Evolutionary conservation across 1,139 yeast species (phyloP).

Genomic region (Pichia inconspicua): DNA sequence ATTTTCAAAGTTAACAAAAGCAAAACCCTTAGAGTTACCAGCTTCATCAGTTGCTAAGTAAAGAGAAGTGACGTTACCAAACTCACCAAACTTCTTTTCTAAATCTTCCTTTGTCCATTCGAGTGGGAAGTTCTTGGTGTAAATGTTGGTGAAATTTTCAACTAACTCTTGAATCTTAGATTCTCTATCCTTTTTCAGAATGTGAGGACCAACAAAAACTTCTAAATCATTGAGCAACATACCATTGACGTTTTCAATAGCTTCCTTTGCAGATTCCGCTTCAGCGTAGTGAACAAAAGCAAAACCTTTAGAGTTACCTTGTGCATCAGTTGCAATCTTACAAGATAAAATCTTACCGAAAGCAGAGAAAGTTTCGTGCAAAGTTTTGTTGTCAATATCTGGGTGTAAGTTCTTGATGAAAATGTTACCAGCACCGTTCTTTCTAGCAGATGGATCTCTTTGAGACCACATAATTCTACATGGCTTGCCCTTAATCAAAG

Average conservation of each 20-base stretch:
- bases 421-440: conserved; percentile 94
- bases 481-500: conserved; percentile 89
- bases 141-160: conserved; percentile 92
- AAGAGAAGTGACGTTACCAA: conserved; percentile 80
- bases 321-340: conserved; percentile 93
- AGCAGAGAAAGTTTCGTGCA: conserved; percentile 95
- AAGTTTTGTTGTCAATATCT: conserved; percentile 96
- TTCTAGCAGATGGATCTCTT: conserved; percentile 95
- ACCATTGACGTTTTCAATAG: conserved; percentile 96
- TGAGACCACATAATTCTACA: conserved; percentile 99
- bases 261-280: conserved; percentile 88
- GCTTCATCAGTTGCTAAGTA: conserved; percentile 75
- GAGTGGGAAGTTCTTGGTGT: conserved; percentile 78
- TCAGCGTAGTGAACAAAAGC: conserved; percentile 97
- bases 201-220: conserved; percentile 93
- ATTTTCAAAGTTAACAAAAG: conserved; percentile 82
- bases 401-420: conserved; percentile 98
- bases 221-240: conserved; percentile 96
- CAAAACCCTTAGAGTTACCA: conserved; percentile 93
- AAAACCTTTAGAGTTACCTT: conserved; percentile 89
- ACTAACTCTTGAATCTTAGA: conserved; percentile 86
- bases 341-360: conserved; percentile 95
- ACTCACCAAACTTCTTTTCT: conserved; percentile 60
- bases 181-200: conserved; percentile 91
- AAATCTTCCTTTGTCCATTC: conserved; percentile 71